Conservation (phyloP, 2,329 filamentous ascomycete genomes). For the Beauveria sp. region DNA sequence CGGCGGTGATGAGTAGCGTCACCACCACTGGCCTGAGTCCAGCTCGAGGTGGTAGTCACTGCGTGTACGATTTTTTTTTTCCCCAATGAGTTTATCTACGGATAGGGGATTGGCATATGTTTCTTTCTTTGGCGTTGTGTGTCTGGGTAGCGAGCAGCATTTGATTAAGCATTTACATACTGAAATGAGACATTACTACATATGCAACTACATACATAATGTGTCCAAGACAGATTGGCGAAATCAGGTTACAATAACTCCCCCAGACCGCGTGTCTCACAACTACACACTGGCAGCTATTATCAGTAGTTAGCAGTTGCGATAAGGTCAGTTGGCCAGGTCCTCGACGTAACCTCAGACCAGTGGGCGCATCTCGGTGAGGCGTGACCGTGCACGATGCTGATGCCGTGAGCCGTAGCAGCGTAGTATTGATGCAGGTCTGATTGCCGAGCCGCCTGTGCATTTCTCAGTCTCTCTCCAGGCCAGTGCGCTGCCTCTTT, state of each 20-base stretch:
- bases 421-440: not conserved
- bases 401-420: slow-evolving; percentile 7
- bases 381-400: not conserved
- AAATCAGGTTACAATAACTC: not conserved
- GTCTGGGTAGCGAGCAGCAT: slow-evolving; percentile 1
- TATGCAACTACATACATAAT: not conserved
- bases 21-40: not conserved
- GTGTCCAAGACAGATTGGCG: not conserved
- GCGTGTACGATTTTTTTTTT: not conserved
- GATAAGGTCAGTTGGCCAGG: not conserved
- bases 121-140: not conserved
- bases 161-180: not conserved
- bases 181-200: slow-evolving; percentile 6
- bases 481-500: not conserved
- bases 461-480: not conserved
- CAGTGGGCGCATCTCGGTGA: not conserved
- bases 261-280: not conserved
- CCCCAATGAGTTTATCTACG: not conserved
- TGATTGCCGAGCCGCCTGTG: not conserved
- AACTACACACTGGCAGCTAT: not conserved
- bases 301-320: not conserved
- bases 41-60: not conserved
- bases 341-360: not conserved
- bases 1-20: not conserved
- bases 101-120: not conserved